Conservation (phyloP, 371 early-diverging fungal genomes). For the Parasitella parasitica region DNA sequence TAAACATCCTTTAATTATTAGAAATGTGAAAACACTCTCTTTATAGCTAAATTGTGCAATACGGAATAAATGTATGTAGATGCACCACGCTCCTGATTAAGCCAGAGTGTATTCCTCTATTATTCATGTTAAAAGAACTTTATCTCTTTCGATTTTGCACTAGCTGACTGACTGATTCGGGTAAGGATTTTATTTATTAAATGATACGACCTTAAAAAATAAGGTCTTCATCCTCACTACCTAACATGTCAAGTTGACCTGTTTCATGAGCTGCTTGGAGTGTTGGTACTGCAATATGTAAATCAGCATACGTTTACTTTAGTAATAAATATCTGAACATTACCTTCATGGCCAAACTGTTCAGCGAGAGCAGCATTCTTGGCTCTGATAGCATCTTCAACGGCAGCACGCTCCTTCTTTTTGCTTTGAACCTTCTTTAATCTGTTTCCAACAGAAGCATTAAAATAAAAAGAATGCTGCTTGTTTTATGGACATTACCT, state of each 20-base stretch:
- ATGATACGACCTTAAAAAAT: constrained; percentile 30
- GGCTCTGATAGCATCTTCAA: constrained; percentile 41
- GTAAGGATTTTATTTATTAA: neutral
- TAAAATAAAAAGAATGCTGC: too few species aligned
- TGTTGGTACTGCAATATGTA: constrained; percentile 12
- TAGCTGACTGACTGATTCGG: neutral
- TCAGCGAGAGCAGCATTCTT: constrained; percentile 20
- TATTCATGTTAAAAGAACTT: too few species aligned
- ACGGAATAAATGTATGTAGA: neutral
- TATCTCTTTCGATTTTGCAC: neutral
- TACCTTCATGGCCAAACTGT: constrained; percentile 15
- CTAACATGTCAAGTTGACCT: constrained; percentile 48
- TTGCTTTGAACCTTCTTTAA: constrained; percentile 98
- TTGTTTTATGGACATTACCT: too few species aligned
- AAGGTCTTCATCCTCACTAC: constrained; percentile 63
- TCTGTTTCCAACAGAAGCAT: constrained; percentile 40
- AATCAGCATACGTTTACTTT: too few species aligned
- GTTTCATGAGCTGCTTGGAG: constrained; percentile 43
- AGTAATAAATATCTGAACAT: too few species aligned
- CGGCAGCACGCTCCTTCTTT: constrained; percentile 89
- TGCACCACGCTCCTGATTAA: neutral
- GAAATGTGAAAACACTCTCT: neutral
- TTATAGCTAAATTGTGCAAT: neutral
- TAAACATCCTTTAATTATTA: neutral
- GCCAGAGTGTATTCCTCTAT: too few species aligned